These are phyloP conservation scores for Phlebiopsis flavidoalba DNA, from an alignment of 768 basidiomycete genomes.

Conservation along the genomic window DNA sequence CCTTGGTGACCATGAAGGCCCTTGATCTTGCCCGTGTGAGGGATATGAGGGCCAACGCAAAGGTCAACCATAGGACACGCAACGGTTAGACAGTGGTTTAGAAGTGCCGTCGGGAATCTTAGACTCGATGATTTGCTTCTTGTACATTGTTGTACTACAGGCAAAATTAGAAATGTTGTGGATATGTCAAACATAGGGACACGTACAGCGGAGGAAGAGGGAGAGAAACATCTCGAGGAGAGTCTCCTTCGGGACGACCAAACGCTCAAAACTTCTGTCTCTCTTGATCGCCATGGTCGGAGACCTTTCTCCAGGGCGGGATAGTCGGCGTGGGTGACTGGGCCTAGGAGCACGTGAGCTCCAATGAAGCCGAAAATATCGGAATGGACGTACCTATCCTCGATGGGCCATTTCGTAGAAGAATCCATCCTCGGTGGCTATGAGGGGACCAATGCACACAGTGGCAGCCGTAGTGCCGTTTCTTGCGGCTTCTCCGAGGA, in stretches of 20 bases:
- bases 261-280: constrained; percentile 93
- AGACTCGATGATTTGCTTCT: constrained; percentile 89
- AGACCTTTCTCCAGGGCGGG: constrained; percentile 78
- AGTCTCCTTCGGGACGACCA: constrained; percentile 92
- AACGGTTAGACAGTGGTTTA: constrained; percentile 97
- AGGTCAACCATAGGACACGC: constrained; percentile 98
- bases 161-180: background rate
- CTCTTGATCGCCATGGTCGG: constrained; percentile 51
- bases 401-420: constrained; percentile 98
- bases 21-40: constrained; percentile 97
- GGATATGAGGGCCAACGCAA: constrained; percentile 95
- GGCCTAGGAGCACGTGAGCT: constrained; percentile 40
- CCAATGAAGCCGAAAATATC: background rate
- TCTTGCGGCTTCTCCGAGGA: constrained; percentile 94
- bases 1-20: constrained; percentile 96
- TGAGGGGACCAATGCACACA: constrained; percentile 95
- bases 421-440: constrained; percentile 96
- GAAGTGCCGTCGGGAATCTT: constrained; percentile 96
- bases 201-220: no score
- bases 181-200: background rate
- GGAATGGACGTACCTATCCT: constrained; percentile 51
- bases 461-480: constrained; percentile 95
- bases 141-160: constrained; percentile 97
- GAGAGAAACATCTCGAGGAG: constrained; percentile 97
- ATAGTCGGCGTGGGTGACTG: constrained; percentile 79